phyloP scores from a whole-genome alignment of 495 filamentous ascomycete species.

The Hypoxylon fuscum region DNA sequence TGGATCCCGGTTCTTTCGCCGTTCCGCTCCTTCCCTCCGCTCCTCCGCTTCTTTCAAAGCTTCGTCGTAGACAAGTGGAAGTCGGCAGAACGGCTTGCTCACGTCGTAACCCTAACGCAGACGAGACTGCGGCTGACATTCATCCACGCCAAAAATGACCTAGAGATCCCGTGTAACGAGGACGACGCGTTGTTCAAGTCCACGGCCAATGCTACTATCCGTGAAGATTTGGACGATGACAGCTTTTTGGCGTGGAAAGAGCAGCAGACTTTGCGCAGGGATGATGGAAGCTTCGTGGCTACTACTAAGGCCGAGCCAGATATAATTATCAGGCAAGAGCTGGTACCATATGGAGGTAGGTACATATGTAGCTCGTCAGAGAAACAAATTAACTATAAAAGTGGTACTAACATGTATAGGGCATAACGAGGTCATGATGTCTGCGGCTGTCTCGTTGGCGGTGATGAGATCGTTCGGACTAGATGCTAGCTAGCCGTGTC shows the following conservation, averaged over 20 bases:
- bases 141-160: conserved; percentile 78
- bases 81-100: conserved; percentile 55
- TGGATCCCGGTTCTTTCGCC: conserved; percentile 81
- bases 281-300: conserved; percentile 52
- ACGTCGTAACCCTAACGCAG: conserved; percentile 55
- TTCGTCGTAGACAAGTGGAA: conserved; percentile 64
- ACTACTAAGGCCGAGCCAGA: conserved; percentile 49
- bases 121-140: conserved; percentile 71
- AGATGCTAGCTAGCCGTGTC: conserved; percentile 7
- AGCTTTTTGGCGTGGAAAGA: conserved; percentile 52
- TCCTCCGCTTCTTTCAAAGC: conserved; percentile 49
- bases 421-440: conserved; percentile 66
- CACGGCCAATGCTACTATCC: conserved; percentile 61
- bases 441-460: conserved; percentile 65
- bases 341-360: conserved; percentile 67
- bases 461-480: conserved; percentile 69
- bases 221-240: conserved; percentile 36
- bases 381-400: background rate
- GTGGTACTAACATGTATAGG: conserved; percentile 49
- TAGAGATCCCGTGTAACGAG: conserved; percentile 75
- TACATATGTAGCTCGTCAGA: conserved; percentile 11
- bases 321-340: conserved; percentile 59
- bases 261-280: conserved; percentile 46
- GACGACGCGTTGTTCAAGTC: conserved; percentile 64
- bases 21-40: conserved; percentile 58